Base-by-base conservation (phyloP, 257 asterid genomes). In the Solanum chiquidenum region DNA sequence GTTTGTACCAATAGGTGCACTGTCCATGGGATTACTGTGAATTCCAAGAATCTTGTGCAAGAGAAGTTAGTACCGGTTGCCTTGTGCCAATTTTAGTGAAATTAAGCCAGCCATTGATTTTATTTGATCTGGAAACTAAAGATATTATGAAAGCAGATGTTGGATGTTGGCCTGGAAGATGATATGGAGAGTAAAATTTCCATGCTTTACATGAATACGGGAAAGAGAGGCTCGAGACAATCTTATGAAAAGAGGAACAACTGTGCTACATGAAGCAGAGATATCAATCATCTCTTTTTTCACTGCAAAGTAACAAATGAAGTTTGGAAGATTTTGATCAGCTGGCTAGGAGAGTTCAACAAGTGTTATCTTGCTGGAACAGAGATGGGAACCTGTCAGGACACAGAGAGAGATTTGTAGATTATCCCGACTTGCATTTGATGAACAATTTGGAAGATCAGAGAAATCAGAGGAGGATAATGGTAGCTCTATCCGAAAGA, bases 11-110 rank as follows among this genome's bases (percentile, higher is more conserved):
- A 86, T 77, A 46, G 94, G 90, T 88, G 89, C 90, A 88, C 84
- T 83, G 20, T 86, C 91, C 49, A 91, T 52, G 2, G 92, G 93
- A 55, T 49, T 42, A 2, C n/a, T 86, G 27, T 92, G 95, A 29
- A 93, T 82, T 60, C 92, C 95, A 88, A 94, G 99, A 86, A 97
- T 93, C 98, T 95, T 91, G 12, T 74, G 82, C 82, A 35, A 34
- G 29, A 73, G 18, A 46, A 46, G 58, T 13, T 49, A 14, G 58
- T 14, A 49, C 58, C 58, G 7, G 58, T 66, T 27, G 20, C 16
- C 34, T 62, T 62, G 29, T 23, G 29, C 72, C 16, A 68, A 29
- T 29, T 68, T 68, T 29, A 27, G 18, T 33, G 18, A 74, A 73
- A 74, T 69, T 31, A 12, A 29, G 16, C 38, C 37, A 69, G 9